Evolutionary conservation across 2,329 filamentous ascomycete genomes (phyloP).

Genomic region (Cladorrhinum sp.): DNA sequence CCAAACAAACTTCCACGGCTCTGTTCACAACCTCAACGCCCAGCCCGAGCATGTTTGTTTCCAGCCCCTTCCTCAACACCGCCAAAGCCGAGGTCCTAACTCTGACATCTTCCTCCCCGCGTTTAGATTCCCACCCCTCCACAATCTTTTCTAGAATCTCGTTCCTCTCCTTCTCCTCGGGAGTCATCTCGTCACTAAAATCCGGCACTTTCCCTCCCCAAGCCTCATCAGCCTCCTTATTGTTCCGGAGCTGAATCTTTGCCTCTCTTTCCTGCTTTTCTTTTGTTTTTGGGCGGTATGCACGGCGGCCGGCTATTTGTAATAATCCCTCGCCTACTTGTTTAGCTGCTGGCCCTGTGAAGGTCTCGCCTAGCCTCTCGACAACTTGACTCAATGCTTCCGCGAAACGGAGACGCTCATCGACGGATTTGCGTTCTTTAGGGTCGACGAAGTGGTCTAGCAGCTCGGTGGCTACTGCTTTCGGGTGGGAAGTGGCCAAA

Average conservation of each 20-base stretch:
- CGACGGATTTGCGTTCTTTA: slow-evolving; percentile 55
- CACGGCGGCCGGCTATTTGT: slow-evolving; percentile 61
- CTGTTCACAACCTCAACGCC: slow-evolving; percentile 48
- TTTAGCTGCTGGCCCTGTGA: slow-evolving; percentile 51
- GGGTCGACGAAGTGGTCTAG: slow-evolving; percentile 66
- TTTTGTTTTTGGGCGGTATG: slow-evolving; percentile 57
- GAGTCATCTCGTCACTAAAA: slow-evolving; percentile 39
- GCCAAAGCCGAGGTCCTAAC: slow-evolving; percentile 68
- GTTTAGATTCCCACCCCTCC: slow-evolving; percentile 63
- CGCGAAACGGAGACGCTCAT: slow-evolving; percentile 65
- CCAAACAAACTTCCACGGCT: slow-evolving; percentile 60
- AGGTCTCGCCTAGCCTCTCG: slow-evolving; percentile 56
- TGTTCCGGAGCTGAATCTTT: slow-evolving; percentile 45
- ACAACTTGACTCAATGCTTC: slow-evolving; percentile 64
- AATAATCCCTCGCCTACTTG: slow-evolving; percentile 58
- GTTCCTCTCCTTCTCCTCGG: slow-evolving; percentile 42
- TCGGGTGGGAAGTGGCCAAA: slow-evolving; percentile 59
- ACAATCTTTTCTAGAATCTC: slow-evolving; percentile 58
- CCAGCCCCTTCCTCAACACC: slow-evolving; percentile 58
- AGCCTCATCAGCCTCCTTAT: slow-evolving; percentile 49
- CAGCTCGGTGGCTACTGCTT: slow-evolving; percentile 59
- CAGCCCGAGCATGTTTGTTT: slow-evolving; percentile 57
- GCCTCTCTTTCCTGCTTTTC: slow-evolving; percentile 52
- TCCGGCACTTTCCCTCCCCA: slow-evolving; percentile 54
- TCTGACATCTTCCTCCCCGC: slow-evolving; percentile 65